A percentile compares a stretch with the other conserved stretches of the same genome.
phyloP scores from a whole-genome alignment of 352 stramenopile species.

The Pythium biforme region DNA sequence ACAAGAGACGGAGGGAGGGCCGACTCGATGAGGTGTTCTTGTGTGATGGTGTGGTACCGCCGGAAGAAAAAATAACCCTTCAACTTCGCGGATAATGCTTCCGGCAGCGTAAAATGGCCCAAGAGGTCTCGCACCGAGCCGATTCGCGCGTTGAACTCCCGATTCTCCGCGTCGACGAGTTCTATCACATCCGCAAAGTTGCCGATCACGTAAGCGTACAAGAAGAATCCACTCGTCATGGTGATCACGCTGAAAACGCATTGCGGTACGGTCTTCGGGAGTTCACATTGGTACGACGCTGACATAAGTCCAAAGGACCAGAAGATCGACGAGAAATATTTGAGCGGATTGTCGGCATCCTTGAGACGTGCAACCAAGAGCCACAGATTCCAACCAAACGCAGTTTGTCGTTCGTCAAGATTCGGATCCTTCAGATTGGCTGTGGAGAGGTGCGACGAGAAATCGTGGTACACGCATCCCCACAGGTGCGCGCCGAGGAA shows the following conservation, averaged over 20 bases:
- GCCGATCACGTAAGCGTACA: slow-evolving; percentile 49
- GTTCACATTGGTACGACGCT: slow-evolving; percentile 40
- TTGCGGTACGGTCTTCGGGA: slow-evolving; percentile 36
- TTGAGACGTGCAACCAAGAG: slow-evolving; percentile 30
- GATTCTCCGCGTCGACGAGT: slow-evolving; percentile 48
- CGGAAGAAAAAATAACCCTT: slow-evolving; percentile 59
- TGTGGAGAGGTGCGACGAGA: slow-evolving; percentile 38
- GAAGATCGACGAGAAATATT: slow-evolving; percentile 39
- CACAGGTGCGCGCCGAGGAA: slow-evolving; percentile 46
- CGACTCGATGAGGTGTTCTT: slow-evolving; percentile 44
- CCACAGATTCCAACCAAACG: slow-evolving; percentile 51
- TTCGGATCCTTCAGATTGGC: slow-evolving; percentile 28
- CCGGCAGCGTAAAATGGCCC: slow-evolving; percentile 39
- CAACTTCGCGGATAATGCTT: slow-evolving; percentile 31
- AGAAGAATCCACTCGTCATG: slow-evolving; percentile 47
- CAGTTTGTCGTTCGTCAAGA: slow-evolving; percentile 13
- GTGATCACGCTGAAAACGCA: slow-evolving; percentile 40
- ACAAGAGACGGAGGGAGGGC: slow-evolving; percentile 49
- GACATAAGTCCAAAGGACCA: slow-evolving; percentile 48
- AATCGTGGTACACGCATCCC: slow-evolving; percentile 54
- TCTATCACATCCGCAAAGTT: slow-evolving; percentile 55
- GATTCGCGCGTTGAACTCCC: slow-evolving; percentile 52
- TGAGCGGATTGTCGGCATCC: slow-evolving; percentile 9
- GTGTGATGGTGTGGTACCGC: slow-evolving; percentile 53
- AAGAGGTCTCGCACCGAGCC: slow-evolving; percentile 44